Conservation (phyloP, 495 filamentous ascomycete genomes). For the Astrothelium macrocarpum region DNA sequence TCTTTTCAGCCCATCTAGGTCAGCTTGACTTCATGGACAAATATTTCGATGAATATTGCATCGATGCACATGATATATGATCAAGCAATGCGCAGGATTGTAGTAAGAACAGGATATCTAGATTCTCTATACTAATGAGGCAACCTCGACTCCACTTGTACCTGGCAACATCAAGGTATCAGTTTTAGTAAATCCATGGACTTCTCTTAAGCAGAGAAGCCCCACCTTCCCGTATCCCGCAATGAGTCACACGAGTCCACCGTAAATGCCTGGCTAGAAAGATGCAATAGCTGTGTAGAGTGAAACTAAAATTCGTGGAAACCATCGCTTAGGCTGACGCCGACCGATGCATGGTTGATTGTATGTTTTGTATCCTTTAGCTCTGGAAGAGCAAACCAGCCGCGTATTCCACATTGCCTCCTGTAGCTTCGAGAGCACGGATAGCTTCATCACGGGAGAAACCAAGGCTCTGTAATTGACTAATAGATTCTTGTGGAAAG, state of each 20-base stretch:
- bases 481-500: constrained; percentile 53
- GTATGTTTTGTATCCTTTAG: too few relatives aligned
- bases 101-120: too few relatives aligned
- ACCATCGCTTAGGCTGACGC: not conserved
- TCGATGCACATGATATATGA: too few relatives aligned
- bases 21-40: too few relatives aligned
- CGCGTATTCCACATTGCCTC: constrained; percentile 77
- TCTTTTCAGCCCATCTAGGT: too few relatives aligned
- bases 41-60: too few relatives aligned
- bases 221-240: not conserved
- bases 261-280: not conserved
- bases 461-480: constrained; percentile 68
- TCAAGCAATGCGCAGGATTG: too few relatives aligned
- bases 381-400: constrained; percentile 77
- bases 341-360: not conserved
- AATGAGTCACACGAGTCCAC: not conserved
- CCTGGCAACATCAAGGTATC: not conserved
- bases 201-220: not conserved
- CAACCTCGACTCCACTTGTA: too few relatives aligned
- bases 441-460: constrained; percentile 69
- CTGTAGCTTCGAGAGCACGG: constrained; percentile 68
- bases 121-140: too few relatives aligned
- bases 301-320: not conserved
- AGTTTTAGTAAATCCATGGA: not conserved
- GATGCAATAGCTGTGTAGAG: not conserved